These are phyloP conservation scores for Nicotiana rustica DNA, from an alignment of 305 asterid genomes.

Conservation along the genomic window DNA sequence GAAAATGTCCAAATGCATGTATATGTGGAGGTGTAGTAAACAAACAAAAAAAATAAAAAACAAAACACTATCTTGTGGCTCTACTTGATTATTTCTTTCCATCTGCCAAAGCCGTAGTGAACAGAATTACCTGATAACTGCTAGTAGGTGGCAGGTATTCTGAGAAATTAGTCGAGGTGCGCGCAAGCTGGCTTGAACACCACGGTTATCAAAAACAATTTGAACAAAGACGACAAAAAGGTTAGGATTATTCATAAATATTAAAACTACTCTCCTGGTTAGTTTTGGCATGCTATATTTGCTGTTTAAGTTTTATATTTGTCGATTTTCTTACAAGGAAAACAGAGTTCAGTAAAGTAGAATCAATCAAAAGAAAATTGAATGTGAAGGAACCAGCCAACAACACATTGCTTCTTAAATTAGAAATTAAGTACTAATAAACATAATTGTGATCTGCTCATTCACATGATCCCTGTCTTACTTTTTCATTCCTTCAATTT, in stretches of 20 bases:
- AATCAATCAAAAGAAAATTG: constrained; percentile 30
- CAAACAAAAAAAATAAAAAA: no score
- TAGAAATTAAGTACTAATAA: constrained; percentile 17
- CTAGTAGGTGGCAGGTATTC: no score
- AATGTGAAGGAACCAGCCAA: constrained; percentile 24
- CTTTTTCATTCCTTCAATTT: not conserved
- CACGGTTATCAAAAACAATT: not conserved
- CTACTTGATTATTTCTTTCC: no score
- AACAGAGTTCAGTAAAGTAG: not conserved
- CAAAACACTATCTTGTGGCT: no score
- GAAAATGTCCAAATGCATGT: constrained; percentile 29
- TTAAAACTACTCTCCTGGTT: not conserved
- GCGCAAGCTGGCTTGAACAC: no score
- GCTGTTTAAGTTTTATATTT: not conserved
- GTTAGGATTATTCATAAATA: no score
- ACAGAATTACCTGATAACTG: no score
- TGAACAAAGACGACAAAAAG: not conserved
- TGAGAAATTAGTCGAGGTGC: no score
- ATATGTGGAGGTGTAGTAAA: not conserved
- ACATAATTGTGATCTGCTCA: not conserved
- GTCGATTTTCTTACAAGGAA: not conserved
- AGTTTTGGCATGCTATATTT: not conserved
- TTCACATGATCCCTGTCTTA: constrained; percentile 16
- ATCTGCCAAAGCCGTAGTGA: no score
- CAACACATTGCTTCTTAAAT: constrained; percentile 6